Percentiles rank a stretch among this genome's conserved stretches.
Evolutionary conservation across 1,284 basidiomycete species (phyloP).

Genomic region (Vanrija humicola): DNA sequence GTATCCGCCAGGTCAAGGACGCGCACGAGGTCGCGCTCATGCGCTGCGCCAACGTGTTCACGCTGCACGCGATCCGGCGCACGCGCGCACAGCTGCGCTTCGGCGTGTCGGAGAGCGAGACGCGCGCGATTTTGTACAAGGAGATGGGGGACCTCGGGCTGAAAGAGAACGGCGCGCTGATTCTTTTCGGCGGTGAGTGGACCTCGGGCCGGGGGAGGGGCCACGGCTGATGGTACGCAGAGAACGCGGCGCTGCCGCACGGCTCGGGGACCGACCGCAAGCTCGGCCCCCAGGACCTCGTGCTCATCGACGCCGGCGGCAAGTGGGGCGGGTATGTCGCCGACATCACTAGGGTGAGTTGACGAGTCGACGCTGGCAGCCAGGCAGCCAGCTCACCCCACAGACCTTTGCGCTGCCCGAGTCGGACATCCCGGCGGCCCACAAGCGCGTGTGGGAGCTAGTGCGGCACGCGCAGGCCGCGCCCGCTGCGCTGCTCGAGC

Average conservation of each 20-base stretch:
- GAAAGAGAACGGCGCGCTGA: slow-evolving; percentile 58
- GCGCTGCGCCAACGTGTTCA: slow-evolving; percentile 76
- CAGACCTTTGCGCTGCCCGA: slow-evolving; percentile 66
- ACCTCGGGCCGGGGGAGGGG: no score
- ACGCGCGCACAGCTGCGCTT: slow-evolving; percentile 61
- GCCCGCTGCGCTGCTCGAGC: slow-evolving; percentile 50
- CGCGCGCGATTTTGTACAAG: slow-evolving; percentile 55
- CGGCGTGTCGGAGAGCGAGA: slow-evolving; percentile 72
- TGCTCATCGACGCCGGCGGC: slow-evolving; percentile 73
- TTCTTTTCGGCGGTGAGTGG: slow-evolving; percentile 69
- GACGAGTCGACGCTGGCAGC: background rate
- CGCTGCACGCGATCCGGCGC: slow-evolving; percentile 66
- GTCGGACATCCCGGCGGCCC: slow-evolving; percentile 57
- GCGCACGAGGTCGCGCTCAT: slow-evolving; percentile 65
- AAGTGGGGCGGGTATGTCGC: slow-evolving; percentile 67
- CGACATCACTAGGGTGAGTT: slow-evolving; percentile 69
- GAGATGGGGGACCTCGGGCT: slow-evolving; percentile 62
- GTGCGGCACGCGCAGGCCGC: slow-evolving; percentile 63
- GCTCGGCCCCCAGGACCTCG: slow-evolving; percentile 60
- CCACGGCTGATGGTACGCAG: slow-evolving; percentile 46
- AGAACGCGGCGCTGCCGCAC: slow-evolving; percentile 79
- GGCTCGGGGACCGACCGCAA: slow-evolving; percentile 66
- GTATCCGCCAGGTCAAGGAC: slow-evolving; percentile 70
- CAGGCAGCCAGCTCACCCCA: background rate
- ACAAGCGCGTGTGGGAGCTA: slow-evolving; percentile 62